Evolutionary conservation across 2,329 filamentous ascomycete genomes (phyloP).

Genomic region (Epichloe gansuensis): DNA sequence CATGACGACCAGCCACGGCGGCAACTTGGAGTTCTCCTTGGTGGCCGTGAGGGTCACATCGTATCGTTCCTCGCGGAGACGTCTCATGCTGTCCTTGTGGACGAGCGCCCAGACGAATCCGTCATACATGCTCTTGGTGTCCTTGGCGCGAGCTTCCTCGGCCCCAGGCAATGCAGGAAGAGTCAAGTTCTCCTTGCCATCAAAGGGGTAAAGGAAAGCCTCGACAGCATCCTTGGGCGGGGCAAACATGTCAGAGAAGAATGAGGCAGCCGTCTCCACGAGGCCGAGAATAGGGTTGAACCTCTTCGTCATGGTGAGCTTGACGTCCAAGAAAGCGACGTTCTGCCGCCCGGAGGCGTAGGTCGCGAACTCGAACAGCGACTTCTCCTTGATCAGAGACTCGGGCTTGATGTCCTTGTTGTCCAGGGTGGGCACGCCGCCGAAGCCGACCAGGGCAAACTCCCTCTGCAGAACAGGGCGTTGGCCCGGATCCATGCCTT

Average conservation of each 20-base stretch:
- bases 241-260: conserved; percentile 69
- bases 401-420: conserved; percentile 24
- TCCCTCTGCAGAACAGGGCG: conserved; percentile 60
- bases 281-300: conserved; percentile 61
- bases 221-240: conserved; percentile 62
- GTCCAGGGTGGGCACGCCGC: conserved; percentile 39
- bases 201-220: conserved; percentile 74
- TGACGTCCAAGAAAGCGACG: conserved; percentile 79
- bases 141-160: conserved; percentile 39
- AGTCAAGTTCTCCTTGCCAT: conserved; percentile 75
- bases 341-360: conserved; percentile 92
- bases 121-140: conserved; percentile 62
- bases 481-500: conserved; percentile 70
- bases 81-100: conserved; percentile 89
- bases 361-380: conserved; percentile 70
- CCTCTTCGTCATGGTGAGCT: conserved; percentile 68
- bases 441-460: conserved; percentile 79
- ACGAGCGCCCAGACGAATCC: conserved; percentile 91
- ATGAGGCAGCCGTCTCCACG: conserved; percentile 55
- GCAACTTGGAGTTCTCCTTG: conserved; percentile 85
- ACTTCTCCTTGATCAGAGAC: conserved; percentile 67
- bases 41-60: conserved; percentile 87
- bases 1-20: conserved; percentile 86
- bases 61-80: conserved; percentile 82
- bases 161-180: conserved; percentile 54